A percentile compares a stretch with the other conserved stretches of the same genome.
Evolutionary conservation across 495 filamentous ascomycete species (phyloP).

Genomic region (Penicillium herquei): DNA sequence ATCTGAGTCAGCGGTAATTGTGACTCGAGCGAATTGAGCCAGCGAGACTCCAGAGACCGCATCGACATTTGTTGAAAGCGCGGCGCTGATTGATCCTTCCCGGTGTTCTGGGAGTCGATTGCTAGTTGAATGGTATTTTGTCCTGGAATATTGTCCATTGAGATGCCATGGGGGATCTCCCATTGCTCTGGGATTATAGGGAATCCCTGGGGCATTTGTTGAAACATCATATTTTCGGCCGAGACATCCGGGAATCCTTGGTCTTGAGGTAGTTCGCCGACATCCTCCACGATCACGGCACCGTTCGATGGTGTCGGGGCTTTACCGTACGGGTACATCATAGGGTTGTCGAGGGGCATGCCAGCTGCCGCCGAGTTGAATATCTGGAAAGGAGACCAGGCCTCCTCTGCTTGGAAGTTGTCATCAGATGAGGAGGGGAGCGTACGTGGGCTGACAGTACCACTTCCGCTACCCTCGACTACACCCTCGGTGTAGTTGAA

Average conservation of each 20-base stretch:
- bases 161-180: conserved; percentile 22
- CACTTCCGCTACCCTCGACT: conserved; percentile 37
- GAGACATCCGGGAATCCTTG: conserved; percentile 35
- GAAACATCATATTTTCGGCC: conserved; percentile 35
- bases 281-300: conserved; percentile 44
- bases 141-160: conserved; percentile 23
- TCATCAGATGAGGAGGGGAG: conserved; percentile 46
- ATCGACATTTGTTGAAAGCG: conserved; percentile 26
- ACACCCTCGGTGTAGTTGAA: conserved; percentile 32
- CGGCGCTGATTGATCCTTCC: conserved; percentile 23
- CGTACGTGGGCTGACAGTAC: conserved; percentile 43
- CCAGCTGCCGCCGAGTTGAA: conserved; percentile 35
- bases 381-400: conserved; percentile 43
- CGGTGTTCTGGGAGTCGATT: conserved; percentile 22
- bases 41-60: conserved; percentile 39
- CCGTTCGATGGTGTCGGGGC: conserved; percentile 24
- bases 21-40: conserved; percentile 38
- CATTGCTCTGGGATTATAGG: conserved; percentile 35
- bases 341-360: conserved; percentile 37
- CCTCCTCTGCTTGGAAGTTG: conserved; percentile 42
- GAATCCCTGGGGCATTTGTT: conserved; percentile 36
- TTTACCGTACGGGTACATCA: conserved; percentile 43
- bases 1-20: conserved; percentile 36
- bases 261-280: conserved; percentile 32
- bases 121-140: conserved; percentile 22